Percentiles rank a stretch among this genome's conserved stretches.
phyloP scores from a whole-genome alignment of 2,329 filamentous ascomycete species.

The Cercospora sesami region DNA sequence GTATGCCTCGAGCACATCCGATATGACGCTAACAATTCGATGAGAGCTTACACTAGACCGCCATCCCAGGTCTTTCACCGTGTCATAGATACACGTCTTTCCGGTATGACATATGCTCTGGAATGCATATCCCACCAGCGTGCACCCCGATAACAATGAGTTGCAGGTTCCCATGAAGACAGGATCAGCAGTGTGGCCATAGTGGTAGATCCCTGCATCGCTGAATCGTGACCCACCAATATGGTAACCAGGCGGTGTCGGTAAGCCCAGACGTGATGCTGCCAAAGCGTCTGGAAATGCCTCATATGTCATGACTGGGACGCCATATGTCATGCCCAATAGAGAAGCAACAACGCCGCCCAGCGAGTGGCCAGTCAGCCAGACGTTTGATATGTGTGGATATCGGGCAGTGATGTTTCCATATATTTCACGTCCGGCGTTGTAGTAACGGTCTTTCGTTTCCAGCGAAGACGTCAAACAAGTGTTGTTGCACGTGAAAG shows the following conservation, averaged over 20 bases:
- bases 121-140: slow-evolving; percentile 88
- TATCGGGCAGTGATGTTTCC: slow-evolving; percentile 89
- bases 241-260: slow-evolving; percentile 75
- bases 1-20: slow-evolving; percentile 81
- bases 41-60: slow-evolving; percentile 87
- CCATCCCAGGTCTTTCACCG: slow-evolving; percentile 88
- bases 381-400: slow-evolving; percentile 71
- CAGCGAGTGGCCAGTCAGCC: slow-evolving; percentile 89
- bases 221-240: slow-evolving; percentile 66
- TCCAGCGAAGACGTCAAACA: slow-evolving; percentile 68
- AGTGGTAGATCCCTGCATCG: slow-evolving; percentile 80
- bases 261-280: slow-evolving; percentile 79
- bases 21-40: slow-evolving; percentile 73
- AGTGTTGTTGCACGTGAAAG: slow-evolving; percentile 88
- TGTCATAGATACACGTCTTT: slow-evolving; percentile 85
- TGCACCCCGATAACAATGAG: slow-evolving; percentile 82
- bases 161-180: slow-evolving; percentile 94
- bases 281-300: slow-evolving; percentile 89
- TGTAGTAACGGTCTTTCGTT: slow-evolving; percentile 91
- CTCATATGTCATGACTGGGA: slow-evolving; percentile 87
- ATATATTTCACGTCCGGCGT: slow-evolving; percentile 83
- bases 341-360: slow-evolving; percentile 88
- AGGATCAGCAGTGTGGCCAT: slow-evolving; percentile 93
- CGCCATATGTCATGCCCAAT: slow-evolving; percentile 83
- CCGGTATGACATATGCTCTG: slow-evolving; percentile 89